These are phyloP conservation scores for Kodamaea fukazawae DNA, from an alignment of 805 yeast genomes.

Conservation along the genomic window DNA sequence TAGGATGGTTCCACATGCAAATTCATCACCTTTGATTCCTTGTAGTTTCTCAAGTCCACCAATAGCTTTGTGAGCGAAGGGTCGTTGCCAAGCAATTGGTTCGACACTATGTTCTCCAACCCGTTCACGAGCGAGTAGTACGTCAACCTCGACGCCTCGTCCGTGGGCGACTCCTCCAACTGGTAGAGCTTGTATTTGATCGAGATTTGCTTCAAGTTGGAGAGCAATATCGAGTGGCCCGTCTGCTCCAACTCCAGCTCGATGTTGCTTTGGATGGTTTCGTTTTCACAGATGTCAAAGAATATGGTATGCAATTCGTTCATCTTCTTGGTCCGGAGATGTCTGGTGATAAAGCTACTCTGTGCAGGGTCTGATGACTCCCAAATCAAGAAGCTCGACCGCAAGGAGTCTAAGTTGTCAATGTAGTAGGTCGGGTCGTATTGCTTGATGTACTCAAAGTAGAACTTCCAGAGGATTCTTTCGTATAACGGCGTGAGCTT, in stretches of 20 bases:
- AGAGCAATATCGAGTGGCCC: slow-evolving; percentile 19
- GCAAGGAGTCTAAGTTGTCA: slow-evolving; percentile 17
- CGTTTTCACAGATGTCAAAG: slow-evolving; percentile 20
- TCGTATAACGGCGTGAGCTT: slow-evolving; percentile 36
- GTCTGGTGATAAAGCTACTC: slow-evolving; percentile 11
- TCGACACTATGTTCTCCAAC: slow-evolving; percentile 13
- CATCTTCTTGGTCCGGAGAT: slow-evolving; percentile 16
- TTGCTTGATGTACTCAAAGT: slow-evolving; percentile 30
- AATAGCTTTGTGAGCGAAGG: slow-evolving; percentile 1
- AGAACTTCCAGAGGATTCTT: slow-evolving; percentile 41
- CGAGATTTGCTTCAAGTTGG: slow-evolving; percentile 31
- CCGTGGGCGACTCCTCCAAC: slow-evolving; percentile 12
- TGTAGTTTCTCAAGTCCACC: slow-evolving; percentile 6
- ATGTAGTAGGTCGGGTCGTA: slow-evolving; percentile 25
- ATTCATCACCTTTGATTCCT: slow-evolving; percentile 10
- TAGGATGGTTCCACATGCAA: slow-evolving; percentile 1
- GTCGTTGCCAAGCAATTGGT: slow-evolving; percentile 5
- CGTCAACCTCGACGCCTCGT: slow-evolving; percentile 11
- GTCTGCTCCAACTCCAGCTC: slow-evolving; percentile 11
- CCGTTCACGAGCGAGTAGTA: slow-evolving; percentile 16
- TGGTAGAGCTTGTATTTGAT: slow-evolving; percentile 28
- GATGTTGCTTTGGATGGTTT: slow-evolving; percentile 15
- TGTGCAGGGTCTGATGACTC: slow-evolving; percentile 26
- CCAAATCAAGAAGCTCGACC: slow-evolving; percentile 37
- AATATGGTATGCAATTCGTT: slow-evolving; percentile 25